A percentile compares a stretch with the other conserved stretches of the same genome.
Evolutionary conservation across 176 grass and related monocot genomes (phyloP).

Genomic region (Rhynchospora breviuscula): DNA sequence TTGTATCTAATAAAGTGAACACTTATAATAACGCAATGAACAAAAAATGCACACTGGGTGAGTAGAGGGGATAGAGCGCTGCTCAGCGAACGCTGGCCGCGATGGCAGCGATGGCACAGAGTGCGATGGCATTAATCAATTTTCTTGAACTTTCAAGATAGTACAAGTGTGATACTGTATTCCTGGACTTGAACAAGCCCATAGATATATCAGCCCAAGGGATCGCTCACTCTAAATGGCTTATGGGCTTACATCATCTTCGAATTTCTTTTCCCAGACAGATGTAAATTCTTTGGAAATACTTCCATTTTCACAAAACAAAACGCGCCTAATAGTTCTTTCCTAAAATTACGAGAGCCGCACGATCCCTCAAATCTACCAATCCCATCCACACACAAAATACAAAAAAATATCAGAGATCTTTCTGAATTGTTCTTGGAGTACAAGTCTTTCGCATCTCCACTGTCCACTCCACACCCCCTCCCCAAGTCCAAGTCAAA

Average conservation of each 20-base stretch:
- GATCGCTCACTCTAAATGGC: too few species aligned
- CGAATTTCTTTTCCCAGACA: neutral
- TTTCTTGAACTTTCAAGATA: too few species aligned
- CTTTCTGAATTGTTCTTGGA: neutral
- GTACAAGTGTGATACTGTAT: too few species aligned
- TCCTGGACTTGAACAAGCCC: neutral
- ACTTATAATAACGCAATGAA: too few species aligned
- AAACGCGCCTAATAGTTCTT: neutral
- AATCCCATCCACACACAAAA: conserved; percentile 14
- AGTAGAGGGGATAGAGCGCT: too few species aligned
- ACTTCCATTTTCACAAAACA: too few species aligned
- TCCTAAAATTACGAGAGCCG: neutral
- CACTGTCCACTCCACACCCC: neutral
- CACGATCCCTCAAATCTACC: neutral
- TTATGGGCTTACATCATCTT: neutral
- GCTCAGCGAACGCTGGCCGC: too few species aligned
- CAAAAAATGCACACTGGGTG: too few species aligned
- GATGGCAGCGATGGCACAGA: too few species aligned
- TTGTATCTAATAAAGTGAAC: too few species aligned
- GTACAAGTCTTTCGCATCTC: conserved; percentile 16
- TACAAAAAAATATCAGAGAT: conserved; percentile 1
- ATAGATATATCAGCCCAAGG: neutral
- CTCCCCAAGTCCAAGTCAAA: neutral
- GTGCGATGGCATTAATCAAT: too few species aligned
- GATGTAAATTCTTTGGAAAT: neutral